Evolutionary conservation across 768 basidiomycete species (phyloP).

Genomic region (Russula olivacea): DNA sequence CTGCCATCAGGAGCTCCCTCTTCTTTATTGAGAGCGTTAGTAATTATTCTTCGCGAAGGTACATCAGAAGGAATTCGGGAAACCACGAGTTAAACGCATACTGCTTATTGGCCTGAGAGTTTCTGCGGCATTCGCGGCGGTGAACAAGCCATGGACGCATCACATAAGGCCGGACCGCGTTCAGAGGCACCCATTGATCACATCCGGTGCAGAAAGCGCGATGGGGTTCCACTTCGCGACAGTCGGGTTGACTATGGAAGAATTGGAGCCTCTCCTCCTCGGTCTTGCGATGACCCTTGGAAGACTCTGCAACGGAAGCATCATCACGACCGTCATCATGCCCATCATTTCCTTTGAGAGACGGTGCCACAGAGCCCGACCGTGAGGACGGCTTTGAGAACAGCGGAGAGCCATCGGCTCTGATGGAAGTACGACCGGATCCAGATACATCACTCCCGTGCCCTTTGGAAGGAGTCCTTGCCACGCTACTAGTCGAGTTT

Average conservation of each 20-base stretch:
- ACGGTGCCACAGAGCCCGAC: constrained; percentile 4
- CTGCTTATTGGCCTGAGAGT: constrained; percentile 28
- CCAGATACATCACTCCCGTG: not conserved
- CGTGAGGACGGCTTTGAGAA: constrained; percentile 9
- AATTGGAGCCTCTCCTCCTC: constrained; percentile 60
- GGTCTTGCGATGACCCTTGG: constrained; percentile 44
- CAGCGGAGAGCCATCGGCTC: not conserved
- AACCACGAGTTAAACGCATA: constrained; percentile 25
- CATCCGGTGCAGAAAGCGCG: constrained; percentile 56
- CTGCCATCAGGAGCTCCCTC: constrained; percentile 23
- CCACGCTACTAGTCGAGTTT: not conserved
- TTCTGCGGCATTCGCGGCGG: constrained; percentile 45
- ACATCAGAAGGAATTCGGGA: constrained; percentile 2
- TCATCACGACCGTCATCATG: constrained; percentile 38
- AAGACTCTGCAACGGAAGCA: constrained; percentile 50
- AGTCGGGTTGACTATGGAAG: constrained; percentile 56
- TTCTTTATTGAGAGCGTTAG: constrained; percentile 13
- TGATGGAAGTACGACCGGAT: not conserved
- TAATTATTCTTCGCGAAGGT: constrained; percentile 1
- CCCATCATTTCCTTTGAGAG: constrained; percentile 11
- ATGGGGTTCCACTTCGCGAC: constrained; percentile 50
- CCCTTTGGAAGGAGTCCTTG: constrained; percentile 3
- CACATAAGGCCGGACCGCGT: constrained; percentile 48
- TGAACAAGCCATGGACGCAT: constrained; percentile 61
- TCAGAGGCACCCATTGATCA: constrained; percentile 50